Conservation (phyloP, 2,329 filamentous ascomycete species). For the Penicillium griseofulvum region DNA sequence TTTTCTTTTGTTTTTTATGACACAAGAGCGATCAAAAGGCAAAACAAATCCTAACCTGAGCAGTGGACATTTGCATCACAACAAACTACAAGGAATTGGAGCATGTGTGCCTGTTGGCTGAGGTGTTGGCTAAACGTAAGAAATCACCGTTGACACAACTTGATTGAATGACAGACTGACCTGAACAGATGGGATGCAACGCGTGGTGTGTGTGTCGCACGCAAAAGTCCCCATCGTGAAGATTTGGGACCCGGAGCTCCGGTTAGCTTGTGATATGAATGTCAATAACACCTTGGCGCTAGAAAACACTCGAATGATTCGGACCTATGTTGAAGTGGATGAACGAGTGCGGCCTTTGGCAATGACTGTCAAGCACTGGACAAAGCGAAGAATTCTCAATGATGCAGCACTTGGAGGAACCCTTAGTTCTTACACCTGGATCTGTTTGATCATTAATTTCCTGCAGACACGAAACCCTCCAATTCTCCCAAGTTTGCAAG, state of each 20-base stretch:
- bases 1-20: background rate
- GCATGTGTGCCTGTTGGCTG: constrained; percentile 84
- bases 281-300: constrained; percentile 95
- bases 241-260: constrained; percentile 92
- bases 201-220: constrained; percentile 88
- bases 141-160: constrained; percentile 13
- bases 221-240: constrained; percentile 99
- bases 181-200: constrained; percentile 82
- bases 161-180: constrained; percentile 11
- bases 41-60: constrained; percentile 22
- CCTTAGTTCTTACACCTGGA: constrained; percentile 98
- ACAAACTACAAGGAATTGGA: constrained; percentile 85
- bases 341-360: constrained; percentile 85
- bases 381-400: constrained; percentile 85
- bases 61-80: constrained; percentile 97
- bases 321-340: constrained; percentile 92
- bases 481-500: constrained; percentile 81
- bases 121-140: constrained; percentile 80
- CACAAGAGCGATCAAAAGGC: background rate
- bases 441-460: constrained; percentile 96
- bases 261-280: constrained; percentile 93
- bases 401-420: constrained; percentile 97
- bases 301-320: constrained; percentile 97
- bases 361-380: constrained; percentile 98
- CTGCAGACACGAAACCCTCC: constrained; percentile 82